A percentile compares a stretch with the other conserved stretches of the same genome.
Conservation (phyloP, 768 basidiomycete species). For the Lentinula aciculospora region DNA sequence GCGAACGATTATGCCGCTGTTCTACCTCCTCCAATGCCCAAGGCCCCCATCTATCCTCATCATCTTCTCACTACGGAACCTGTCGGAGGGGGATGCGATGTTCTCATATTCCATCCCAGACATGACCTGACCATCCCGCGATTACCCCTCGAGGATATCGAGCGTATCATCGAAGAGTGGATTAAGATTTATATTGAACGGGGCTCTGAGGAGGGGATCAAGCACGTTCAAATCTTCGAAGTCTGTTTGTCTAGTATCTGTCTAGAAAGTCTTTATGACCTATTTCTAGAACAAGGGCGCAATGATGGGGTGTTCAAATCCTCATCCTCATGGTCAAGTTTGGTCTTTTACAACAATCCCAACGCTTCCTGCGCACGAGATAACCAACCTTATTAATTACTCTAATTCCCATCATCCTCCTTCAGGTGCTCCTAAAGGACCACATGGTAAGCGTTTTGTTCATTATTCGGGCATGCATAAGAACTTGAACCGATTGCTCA, state of each 20-base stretch:
- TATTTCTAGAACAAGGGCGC: slow-evolving; percentile 73
- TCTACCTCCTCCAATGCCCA: slow-evolving; percentile 55
- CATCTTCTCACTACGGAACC: slow-evolving; percentile 62
- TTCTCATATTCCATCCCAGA: slow-evolving; percentile 79
- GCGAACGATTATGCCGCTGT: slow-evolving; percentile 83
- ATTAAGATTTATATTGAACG: slow-evolving; percentile 53
- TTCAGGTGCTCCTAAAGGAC: slow-evolving; percentile 49
- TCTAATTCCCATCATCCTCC: slow-evolving; percentile 25
- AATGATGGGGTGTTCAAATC: slow-evolving; percentile 95
- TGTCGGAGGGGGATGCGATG: slow-evolving; percentile 81
- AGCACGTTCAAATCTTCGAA: slow-evolving; percentile 90
- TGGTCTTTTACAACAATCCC: slow-evolving; percentile 79
- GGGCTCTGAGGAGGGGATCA: slow-evolving; percentile 59
- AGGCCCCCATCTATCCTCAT: slow-evolving; percentile 44
- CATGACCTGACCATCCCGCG: slow-evolving; percentile 83
- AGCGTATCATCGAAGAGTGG: slow-evolving; percentile 70
- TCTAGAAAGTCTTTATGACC: neutral
- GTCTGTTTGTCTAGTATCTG: slow-evolving; percentile 35
- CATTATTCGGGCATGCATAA: neutral
- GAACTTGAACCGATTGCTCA: slow-evolving; percentile 12
- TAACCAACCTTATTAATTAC: slow-evolving; percentile 51
- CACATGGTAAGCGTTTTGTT: slow-evolving; percentile 26
- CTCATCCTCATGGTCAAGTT: slow-evolving; percentile 90
- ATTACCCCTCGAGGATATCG: slow-evolving; percentile 52
- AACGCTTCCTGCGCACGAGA: slow-evolving; percentile 61